A percentile compares a stretch with the other conserved stretches of the same genome.
Evolutionary conservation across 768 basidiomycete genomes (phyloP).

Genomic region (Dacryopinax primogenitus): DNA sequence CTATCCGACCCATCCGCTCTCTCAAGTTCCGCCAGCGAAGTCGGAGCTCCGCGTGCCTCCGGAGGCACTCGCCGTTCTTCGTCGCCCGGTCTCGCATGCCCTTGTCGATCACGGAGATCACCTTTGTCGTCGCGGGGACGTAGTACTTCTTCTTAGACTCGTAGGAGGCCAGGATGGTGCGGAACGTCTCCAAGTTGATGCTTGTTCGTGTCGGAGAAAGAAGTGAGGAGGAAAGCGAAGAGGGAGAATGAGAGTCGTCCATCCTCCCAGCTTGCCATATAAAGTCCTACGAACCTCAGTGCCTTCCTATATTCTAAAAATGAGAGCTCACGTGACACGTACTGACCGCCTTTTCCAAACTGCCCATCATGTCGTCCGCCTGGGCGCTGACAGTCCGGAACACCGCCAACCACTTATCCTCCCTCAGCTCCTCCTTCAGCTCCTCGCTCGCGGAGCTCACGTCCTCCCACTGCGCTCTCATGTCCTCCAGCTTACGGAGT

Average conservation of each 20-base stretch:
- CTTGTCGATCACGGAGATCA: constrained; percentile 85
- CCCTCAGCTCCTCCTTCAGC: constrained; percentile 82
- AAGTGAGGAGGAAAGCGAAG: constrained; percentile 34
- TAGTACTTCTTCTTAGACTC: constrained; percentile 93
- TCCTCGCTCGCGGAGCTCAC: constrained; percentile 69
- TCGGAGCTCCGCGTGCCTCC: constrained; percentile 79
- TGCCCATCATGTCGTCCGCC: constrained; percentile 95
- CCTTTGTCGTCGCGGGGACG: constrained; percentile 84
- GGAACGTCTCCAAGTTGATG: constrained; percentile 50
- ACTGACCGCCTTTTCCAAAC: constrained; percentile 82
- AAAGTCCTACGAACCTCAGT: constrained; percentile 46
- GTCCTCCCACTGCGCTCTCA: constrained; percentile 67
- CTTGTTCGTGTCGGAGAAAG: constrained; percentile 30
- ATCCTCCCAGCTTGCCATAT: constrained; percentile 63
- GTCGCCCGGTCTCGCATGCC: constrained; percentile 86
- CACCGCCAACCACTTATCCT: constrained; percentile 93
- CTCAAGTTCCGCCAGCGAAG: constrained; percentile 70
- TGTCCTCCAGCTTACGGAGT: constrained; percentile 58
- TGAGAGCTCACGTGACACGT: constrained; percentile 60
- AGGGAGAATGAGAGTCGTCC: constrained; percentile 17
- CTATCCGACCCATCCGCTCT: constrained; percentile 68
- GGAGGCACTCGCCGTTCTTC: constrained; percentile 89
- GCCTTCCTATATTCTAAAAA: background rate
- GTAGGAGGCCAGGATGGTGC: constrained; percentile 56
- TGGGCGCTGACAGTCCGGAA: constrained; percentile 90